Evolutionary conservation across 108 stramenopile genomes (phyloP), one percentile per base, ranked within the genome.

Genomic region (Conticribra guillardii): DNA sequence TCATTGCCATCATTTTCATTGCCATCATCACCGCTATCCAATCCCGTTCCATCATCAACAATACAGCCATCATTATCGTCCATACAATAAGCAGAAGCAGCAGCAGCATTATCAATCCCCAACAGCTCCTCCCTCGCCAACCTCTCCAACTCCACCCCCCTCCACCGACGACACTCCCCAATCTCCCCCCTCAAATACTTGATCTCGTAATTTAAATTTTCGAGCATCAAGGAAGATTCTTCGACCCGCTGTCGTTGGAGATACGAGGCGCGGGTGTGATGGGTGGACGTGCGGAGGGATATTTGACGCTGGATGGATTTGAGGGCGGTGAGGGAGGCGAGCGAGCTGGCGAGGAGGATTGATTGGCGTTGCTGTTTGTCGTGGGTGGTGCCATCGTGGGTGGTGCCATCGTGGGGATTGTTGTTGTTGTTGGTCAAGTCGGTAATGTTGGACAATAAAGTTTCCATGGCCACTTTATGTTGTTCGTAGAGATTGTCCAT

Each of bases 171-270:
- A 4, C 70, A 46, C 19, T 32, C 17, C 22, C 19, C 64, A 27
- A 82, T 70, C 54, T 70, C 68, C 22, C 58, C 31, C 28, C 34
- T 70, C 29, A 82, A 48, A 70, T 82, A 77, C 30, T 76, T 54
- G 28, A 58, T 29, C 37, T 82, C 81, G 51, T 82, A 82, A 9
- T 52, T 60, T 29, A 82, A 44, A 73, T 82, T 82, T 32, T 77
- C 62, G 37, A 82, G 54, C 50, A 58, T n/a, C n/a, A 77, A 53
- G 33, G 58, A 66, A 16, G 50, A 52, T 4, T 60, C 41, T 28
- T 69, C 81, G 2, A 67, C 81, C 49, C 60, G 55, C 8, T 9
- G 34, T n/a, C 75, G 26, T 33, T 68, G 60, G 16, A 46, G 30
- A 37, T 64, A 63, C 28, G 70, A 44, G 14, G 21, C 30, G 22